Percentiles rank a stretch among this genome's conserved stretches.
Evolutionary conservation across 1,284 basidiomycete genomes (phyloP).

Genomic region (Microbotryomycetes sp.): DNA sequence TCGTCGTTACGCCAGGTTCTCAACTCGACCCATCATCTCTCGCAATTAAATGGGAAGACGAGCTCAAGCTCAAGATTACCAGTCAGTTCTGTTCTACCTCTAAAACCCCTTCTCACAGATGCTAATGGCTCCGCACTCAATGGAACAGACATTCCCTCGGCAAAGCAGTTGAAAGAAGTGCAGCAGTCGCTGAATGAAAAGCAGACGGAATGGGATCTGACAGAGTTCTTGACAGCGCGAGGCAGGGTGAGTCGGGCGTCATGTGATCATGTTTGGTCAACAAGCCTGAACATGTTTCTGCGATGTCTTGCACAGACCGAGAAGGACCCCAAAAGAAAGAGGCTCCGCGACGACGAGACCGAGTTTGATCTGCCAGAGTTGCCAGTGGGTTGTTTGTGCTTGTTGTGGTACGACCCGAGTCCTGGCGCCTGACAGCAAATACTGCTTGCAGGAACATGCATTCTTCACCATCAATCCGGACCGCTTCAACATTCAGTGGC

Average conservation of each 20-base stretch:
- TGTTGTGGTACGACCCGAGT: not conserved
- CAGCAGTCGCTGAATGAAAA: constrained; percentile 18
- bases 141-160: constrained; percentile 16
- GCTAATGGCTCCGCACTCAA: not conserved
- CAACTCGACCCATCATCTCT: constrained; percentile 24
- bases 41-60: constrained; percentile 34
- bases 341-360: not conserved
- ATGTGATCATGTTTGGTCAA: not conserved
- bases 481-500: constrained; percentile 77
- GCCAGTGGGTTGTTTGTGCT: constrained; percentile 7
- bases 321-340: constrained; percentile 5
- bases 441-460: constrained; percentile 57
- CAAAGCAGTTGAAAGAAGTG: constrained; percentile 20
- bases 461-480: constrained; percentile 82
- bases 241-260: constrained; percentile 15
- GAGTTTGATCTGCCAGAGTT: constrained; percentile 8
- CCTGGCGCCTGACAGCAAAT: too few species aligned
- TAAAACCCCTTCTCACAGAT: not conserved
- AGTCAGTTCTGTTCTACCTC: constrained; percentile 4
- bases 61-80: constrained; percentile 23
- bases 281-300: not conserved
- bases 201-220: constrained; percentile 12
- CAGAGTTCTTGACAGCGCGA: constrained; percentile 16
- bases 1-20: constrained; percentile 28
- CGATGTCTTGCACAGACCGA: not conserved